phyloP scores from a whole-genome alignment of 2,329 filamentous ascomycete genomes.

The Fusarium solani-melongenae region DNA sequence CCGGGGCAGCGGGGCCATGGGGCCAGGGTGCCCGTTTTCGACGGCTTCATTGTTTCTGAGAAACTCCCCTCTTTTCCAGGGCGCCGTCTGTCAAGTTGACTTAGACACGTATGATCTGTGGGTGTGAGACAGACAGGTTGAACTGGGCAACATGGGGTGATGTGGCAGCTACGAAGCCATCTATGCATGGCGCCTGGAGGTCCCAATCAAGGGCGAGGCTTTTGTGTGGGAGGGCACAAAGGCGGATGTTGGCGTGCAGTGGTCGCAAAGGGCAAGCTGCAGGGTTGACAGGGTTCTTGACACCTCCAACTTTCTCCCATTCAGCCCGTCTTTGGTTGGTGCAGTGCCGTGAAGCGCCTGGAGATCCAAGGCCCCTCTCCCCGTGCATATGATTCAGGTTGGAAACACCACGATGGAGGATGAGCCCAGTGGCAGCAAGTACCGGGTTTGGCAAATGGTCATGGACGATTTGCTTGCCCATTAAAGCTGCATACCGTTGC shows the following conservation, averaged over 20 bases:
- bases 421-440: background rate
- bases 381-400: slow-evolving; percentile 1
- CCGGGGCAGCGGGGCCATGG: background rate
- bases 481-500: slow-evolving; percentile 1
- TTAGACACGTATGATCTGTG: slow-evolving; percentile 28
- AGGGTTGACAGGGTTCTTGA: slow-evolving; percentile 5
- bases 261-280: slow-evolving; percentile 1
- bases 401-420: background rate
- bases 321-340: slow-evolving; percentile 10
- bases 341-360: background rate
- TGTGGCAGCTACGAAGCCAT: slow-evolving; percentile 3
- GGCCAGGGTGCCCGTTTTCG: background rate
- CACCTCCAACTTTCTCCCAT: background rate
- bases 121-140: background rate
- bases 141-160: slow-evolving; percentile 2
- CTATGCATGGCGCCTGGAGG: slow-evolving; percentile 5
- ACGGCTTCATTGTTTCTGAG: slow-evolving; percentile 5
- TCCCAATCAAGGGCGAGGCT: background rate
- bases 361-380: background rate
- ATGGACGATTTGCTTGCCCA: background rate
- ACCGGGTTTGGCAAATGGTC: background rate
- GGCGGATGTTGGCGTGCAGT: background rate
- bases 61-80: background rate
- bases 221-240: background rate
- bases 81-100: slow-evolving; percentile 1